Evolutionary conservation across 441 rosid species (phyloP), one percentile per base, ranked within the genome.

Genomic region (Capsella rubella): DNA sequence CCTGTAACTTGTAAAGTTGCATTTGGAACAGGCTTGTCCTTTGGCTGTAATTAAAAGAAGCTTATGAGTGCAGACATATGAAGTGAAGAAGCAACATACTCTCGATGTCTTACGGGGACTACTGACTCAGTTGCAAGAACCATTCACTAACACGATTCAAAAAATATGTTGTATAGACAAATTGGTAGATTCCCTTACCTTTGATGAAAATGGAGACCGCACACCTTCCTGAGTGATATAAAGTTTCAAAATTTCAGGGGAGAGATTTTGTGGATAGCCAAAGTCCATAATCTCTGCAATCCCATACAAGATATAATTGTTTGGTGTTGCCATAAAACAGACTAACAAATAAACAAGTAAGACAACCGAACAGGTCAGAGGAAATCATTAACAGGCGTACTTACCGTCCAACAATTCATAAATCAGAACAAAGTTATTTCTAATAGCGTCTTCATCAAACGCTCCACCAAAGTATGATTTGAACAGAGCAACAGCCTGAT

Each of bases 1-100:
- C 99, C 98, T 0, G 99, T 95, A 78, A 95, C 99, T 95, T 95
- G 99, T 78, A 95, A 82, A 29, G 99, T 95, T 52, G 99, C 99
- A 86, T 95, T 95, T 28, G 99, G 99, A 51, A 93, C 93, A 66
- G 97, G 92, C 83, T 78, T 95, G 75, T 95, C 98, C 34, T 91
- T 72, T 0, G 97, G 91, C 98, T 95, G 76, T 79, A 69, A 28
- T 18, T 45, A 6, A 47, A 65, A 78, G 18, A 73, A 10, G 47
- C 65, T 74, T 15, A 63, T 43, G 35, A 78, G 50, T 40, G 37
- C 32, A 11, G 51, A 76, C 14, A 13, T 29, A 37, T 29, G 13
- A 25, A 27, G 37, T 32, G 15, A 28, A 27, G 42, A 66, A 65
- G 49, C 50, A 59, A 63, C 31, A 43, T 13, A 15, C 42, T 55